A percentile compares a stretch with the other conserved stretches of the same genome.
Conservation (phyloP, 164 flowering plant genomes). For the Aristolochia fimbriata region DNA sequence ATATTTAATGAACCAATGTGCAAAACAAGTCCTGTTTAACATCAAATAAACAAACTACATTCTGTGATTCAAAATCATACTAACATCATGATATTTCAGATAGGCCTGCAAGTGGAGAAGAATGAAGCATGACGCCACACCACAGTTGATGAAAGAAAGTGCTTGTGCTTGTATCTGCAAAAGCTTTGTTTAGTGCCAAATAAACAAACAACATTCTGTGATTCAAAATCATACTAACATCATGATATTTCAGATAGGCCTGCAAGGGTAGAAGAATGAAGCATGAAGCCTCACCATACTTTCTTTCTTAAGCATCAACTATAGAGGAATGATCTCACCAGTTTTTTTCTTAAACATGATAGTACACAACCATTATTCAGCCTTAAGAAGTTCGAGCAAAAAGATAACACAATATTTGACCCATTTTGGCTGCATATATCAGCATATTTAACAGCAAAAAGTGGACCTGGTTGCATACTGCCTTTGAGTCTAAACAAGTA, state of each 20-base stretch:
- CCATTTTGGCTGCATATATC: too few species aligned
- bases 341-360: not conserved
- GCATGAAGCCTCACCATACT: conserved; percentile 58
- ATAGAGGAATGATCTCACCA: not conserved
- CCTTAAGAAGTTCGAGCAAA: too few species aligned
- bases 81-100: conserved; percentile 65
- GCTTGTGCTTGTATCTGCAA: conserved; percentile 52
- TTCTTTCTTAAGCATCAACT: too few species aligned
- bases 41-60: not conserved
- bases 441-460: not conserved
- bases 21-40: not conserved
- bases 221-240: conserved; percentile 41
- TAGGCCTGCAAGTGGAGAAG: conserved; percentile 47
- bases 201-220: not conserved
- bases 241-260: conserved; percentile 52
- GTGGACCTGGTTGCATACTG: not conserved
- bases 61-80: conserved; percentile 17
- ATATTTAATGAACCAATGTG: not conserved
- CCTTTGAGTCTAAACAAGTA: not conserved
- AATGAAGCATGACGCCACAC: conserved; percentile 69
- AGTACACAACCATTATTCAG: too few species aligned
- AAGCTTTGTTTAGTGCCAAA: not conserved
- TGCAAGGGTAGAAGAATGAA: conserved; percentile 61
- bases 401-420: not conserved
- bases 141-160: conserved; percentile 45